Evolutionary conservation across 208 protist species (phyloP).

Genomic region (Endotrypanum monterogeii): DNA sequence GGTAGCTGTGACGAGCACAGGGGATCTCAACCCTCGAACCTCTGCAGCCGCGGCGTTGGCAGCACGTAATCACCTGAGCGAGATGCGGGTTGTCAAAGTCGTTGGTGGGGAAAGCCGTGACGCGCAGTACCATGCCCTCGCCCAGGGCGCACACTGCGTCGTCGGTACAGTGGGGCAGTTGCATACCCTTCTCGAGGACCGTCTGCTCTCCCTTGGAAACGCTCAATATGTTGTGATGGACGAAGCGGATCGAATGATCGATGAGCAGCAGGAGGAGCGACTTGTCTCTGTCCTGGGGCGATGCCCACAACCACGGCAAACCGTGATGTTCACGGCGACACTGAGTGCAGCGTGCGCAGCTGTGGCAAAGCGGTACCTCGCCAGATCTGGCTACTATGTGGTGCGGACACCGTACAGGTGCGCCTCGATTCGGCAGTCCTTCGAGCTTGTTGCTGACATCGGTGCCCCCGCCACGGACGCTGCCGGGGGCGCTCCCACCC

Average conservation of each 20-base stretch:
- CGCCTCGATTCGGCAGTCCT: constrained; percentile 66
- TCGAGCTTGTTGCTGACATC: constrained; percentile 57
- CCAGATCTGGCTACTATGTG: constrained; percentile 57
- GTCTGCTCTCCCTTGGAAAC: constrained; percentile 71
- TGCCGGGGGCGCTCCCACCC: constrained; percentile 1
- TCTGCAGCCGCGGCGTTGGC: not conserved
- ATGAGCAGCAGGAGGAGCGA: constrained; percentile 89
- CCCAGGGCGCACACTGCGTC: constrained; percentile 71
- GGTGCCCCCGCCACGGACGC: constrained; percentile 3
- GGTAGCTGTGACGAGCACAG: not conserved
- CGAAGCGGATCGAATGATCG: constrained; percentile 97
- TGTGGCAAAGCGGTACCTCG: constrained; percentile 68
- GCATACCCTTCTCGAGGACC: constrained; percentile 59
- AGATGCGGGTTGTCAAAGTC: constrained; percentile 75
- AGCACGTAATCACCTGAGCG: constrained; percentile 45
- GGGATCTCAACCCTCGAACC: not conserved
- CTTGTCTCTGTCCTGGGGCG: constrained; percentile 91
- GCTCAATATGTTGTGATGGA: constrained; percentile 93
- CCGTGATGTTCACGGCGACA: constrained; percentile 97
- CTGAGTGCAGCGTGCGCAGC: constrained; percentile 70
- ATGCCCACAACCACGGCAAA: constrained; percentile 80
- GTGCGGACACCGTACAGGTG: constrained; percentile 72
- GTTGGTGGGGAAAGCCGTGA: constrained; percentile 71
- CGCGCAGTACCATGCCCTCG: constrained; percentile 53
- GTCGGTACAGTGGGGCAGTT: constrained; percentile 87